Evolutionary conservation across 306 rosid genomes (phyloP).

Genomic region (Chamaecrista fasciculata): DNA sequence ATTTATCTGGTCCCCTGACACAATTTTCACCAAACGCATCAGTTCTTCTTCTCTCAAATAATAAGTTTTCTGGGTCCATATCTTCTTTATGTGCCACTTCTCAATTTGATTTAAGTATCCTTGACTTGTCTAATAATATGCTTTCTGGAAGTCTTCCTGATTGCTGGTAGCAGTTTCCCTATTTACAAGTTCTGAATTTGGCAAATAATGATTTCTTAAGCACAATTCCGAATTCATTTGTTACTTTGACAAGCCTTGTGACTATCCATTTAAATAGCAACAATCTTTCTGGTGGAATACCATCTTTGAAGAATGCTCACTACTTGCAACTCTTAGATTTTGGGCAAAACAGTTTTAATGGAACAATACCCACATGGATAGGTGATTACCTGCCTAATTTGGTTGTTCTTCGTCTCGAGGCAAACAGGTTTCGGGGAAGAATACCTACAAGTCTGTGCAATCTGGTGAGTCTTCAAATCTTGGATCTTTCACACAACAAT

Average conservation of each 20-base stretch:
- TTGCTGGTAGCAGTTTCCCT: neutral
- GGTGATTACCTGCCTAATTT: neutral
- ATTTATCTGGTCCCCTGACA: slow-evolving; percentile 19
- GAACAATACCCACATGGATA: slow-evolving; percentile 1
- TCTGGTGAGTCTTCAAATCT: slow-evolving; percentile 15
- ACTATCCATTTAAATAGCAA: slow-evolving; percentile 14
- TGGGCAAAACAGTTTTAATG: slow-evolving; percentile 8
- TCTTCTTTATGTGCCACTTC: slow-evolving; percentile 2
- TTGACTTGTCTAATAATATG: slow-evolving; percentile 18
- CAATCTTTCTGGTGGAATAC: slow-evolving; percentile 9
- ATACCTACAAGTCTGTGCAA: slow-evolving; percentile 29
- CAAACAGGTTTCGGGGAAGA: slow-evolving; percentile 14
- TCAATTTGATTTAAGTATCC: fast-evolving
- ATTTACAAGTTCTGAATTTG: neutral
- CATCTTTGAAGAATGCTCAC: neutral
- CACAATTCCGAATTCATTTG: slow-evolving; percentile 8
- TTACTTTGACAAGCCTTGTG: neutral
- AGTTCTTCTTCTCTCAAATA: slow-evolving; percentile 7
- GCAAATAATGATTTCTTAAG: slow-evolving; percentile 25
- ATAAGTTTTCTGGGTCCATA: neutral
- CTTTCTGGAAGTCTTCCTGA: slow-evolving; percentile 8
- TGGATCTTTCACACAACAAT: slow-evolving; percentile 35
- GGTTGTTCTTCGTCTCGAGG: neutral
- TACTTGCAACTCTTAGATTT: neutral
- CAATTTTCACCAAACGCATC: fast-evolving